Evolutionary conservation across 2,329 filamentous ascomycete species (phyloP).

Genomic region (Rutstroemia sp.): DNA sequence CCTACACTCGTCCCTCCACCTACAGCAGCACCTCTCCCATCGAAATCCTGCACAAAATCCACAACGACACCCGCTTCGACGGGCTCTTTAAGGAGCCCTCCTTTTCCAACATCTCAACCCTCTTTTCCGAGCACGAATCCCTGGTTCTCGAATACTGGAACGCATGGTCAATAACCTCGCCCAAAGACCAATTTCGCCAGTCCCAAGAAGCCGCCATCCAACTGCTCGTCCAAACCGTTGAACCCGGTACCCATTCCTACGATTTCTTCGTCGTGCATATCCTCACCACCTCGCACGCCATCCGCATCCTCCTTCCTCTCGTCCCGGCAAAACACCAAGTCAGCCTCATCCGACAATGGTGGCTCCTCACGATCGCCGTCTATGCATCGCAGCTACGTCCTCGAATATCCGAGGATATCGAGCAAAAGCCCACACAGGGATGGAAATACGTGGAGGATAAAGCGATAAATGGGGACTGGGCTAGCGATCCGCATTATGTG

Average conservation of each 20-base stretch:
- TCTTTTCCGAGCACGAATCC: constrained; percentile 64
- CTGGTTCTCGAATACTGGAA: constrained; percentile 85
- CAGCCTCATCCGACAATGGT: constrained; percentile 76
- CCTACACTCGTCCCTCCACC: constrained; percentile 58
- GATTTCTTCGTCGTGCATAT: constrained; percentile 80
- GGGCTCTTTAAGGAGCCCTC: constrained; percentile 53
- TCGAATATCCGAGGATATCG: constrained; percentile 58
- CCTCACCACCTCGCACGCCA: constrained; percentile 78
- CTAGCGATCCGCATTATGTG: constrained; percentile 74
- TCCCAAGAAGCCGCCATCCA: constrained; percentile 57
- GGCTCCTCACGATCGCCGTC: constrained; percentile 70
- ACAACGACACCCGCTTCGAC: constrained; percentile 62
- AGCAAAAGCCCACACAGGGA: constrained; percentile 43
- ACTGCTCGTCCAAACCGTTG: constrained; percentile 54
- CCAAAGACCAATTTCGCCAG: constrained; percentile 66
- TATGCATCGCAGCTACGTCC: constrained; percentile 74
- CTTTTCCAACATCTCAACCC: constrained; percentile 53
- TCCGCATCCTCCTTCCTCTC: constrained; percentile 75
- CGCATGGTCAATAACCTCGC: constrained; percentile 67
- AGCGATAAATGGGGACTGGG: constrained; percentile 60
- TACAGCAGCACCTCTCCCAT: constrained; percentile 55
- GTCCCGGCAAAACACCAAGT: constrained; percentile 68
- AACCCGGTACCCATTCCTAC: constrained; percentile 55
- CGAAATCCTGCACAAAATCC: constrained; percentile 64
- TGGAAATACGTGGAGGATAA: constrained; percentile 73